A percentile compares a stretch with the other conserved stretches of the same genome.
Evolutionary conservation across 306 rosid species (phyloP).

Genomic region (Luffa aegyptiaca): DNA sequence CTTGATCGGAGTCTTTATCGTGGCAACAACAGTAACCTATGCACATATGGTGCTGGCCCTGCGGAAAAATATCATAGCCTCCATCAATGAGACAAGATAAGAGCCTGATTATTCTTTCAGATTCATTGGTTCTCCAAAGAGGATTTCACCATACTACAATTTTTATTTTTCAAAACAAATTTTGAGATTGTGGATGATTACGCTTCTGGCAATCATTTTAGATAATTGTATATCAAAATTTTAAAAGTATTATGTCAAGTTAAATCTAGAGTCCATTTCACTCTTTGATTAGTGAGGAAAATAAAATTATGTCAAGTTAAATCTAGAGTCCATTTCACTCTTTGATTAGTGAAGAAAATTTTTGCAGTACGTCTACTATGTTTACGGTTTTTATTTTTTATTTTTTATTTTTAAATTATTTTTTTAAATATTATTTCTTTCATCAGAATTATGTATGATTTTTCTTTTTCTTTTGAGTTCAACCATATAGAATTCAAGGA

Average conservation of each 20-base stretch:
- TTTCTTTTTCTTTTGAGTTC: too few relatives aligned
- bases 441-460: neutral
- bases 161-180: conserved; percentile 3
- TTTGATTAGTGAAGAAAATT: neutral
- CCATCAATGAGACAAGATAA: neutral
- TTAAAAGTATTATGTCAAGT: neutral
- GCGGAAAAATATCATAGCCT: conserved; percentile 27
- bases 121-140: neutral
- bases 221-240: neutral
- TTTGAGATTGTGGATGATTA: neutral
- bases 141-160: neutral
- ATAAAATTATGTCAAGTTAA: neutral
- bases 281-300: neutral
- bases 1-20: conserved; percentile 44
- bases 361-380: neutral
- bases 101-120: neutral
- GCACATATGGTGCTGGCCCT: conserved; percentile 40
- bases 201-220: neutral
- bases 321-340: neutral
- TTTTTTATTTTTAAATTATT: too few relatives aligned
- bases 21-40: conserved; percentile 49
- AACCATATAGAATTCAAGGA: too few relatives aligned
- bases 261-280: neutral
- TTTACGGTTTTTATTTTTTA: too few relatives aligned
- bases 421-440: neutral